Percentiles rank a stretch among this genome's conserved stretches.
These are phyloP conservation scores for Ophiostoma australiae DNA, from an alignment of 2,329 filamentous ascomycete genomes.

Conservation along the genomic window DNA sequence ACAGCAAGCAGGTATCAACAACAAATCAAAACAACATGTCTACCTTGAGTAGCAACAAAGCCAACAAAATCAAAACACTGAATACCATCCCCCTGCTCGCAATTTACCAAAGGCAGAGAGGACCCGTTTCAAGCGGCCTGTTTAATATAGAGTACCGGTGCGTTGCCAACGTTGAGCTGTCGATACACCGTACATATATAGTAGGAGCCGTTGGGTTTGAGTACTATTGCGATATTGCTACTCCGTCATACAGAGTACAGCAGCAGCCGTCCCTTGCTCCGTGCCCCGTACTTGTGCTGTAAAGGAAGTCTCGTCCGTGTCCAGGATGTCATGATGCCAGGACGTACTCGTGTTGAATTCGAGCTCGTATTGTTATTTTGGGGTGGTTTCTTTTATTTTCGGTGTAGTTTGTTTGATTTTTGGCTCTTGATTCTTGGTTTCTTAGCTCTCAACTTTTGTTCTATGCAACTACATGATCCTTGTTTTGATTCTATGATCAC, in stretches of 20 bases:
- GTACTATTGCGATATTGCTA: neutral
- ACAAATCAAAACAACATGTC: neutral
- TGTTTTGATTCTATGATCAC: neutral
- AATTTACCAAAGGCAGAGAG: conserved; percentile 6
- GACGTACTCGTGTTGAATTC: neutral
- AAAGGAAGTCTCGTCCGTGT: neutral
- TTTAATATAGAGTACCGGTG: neutral
- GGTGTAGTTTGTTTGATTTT: too few species aligned
- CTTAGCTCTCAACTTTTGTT: too few species aligned
- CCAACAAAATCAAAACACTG: neutral
- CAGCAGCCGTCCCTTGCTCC: neutral
- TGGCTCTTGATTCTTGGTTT: too few species aligned
- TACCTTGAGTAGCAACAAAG: neutral
- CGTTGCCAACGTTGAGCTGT: neutral
- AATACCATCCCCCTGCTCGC: conserved; percentile 1
- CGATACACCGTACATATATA: neutral
- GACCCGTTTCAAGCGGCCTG: conserved; percentile 12
- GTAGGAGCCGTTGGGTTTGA: neutral
- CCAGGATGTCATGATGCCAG: neutral
- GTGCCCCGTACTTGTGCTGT: neutral
- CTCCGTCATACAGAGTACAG: neutral
- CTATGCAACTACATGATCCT: neutral
- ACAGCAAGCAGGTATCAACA: neutral
- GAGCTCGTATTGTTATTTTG: neutral
- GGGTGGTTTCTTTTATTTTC: too few species aligned